Conservation (phyloP, 805 yeast genomes). For the Saturnispora kantuleensis region DNA sequence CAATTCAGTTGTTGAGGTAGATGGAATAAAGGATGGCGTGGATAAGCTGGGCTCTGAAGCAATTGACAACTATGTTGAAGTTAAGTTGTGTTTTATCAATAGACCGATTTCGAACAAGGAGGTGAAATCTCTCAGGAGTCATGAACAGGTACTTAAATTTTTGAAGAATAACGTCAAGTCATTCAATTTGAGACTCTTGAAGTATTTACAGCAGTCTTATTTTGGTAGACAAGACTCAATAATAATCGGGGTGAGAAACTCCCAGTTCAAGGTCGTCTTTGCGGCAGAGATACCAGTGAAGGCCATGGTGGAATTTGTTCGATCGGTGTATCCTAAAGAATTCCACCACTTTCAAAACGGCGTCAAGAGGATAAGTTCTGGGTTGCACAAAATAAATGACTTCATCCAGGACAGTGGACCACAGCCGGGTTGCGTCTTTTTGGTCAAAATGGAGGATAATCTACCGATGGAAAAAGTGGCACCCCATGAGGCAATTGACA, state of each 20-base stretch:
- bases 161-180: background rate
- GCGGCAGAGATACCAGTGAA: background rate
- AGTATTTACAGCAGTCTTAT: slow-evolving; percentile 11
- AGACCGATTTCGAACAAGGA: background rate
- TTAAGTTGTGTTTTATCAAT: slow-evolving; percentile 4
- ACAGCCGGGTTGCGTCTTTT: too few relatives aligned
- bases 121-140: background rate
- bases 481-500: too few relatives aligned
- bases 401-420: too few relatives aligned
- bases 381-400: background rate
- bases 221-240: slow-evolving; percentile 9
- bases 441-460: too few relatives aligned
- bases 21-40: background rate
- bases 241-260: slow-evolving; percentile 10
- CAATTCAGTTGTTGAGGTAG: slow-evolving; percentile 12
- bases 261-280: background rate
- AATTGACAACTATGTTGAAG: slow-evolving; percentile 8
- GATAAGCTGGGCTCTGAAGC: background rate
- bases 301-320: background rate
- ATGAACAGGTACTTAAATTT: background rate
- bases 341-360: background rate
- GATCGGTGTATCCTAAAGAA: background rate
- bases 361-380: background rate
- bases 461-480: too few relatives aligned
- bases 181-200: background rate